Percentiles rank a stretch among this genome's conserved stretches.
Conservation (phyloP, 306 rosid species). For the Lotus japonicus region DNA sequence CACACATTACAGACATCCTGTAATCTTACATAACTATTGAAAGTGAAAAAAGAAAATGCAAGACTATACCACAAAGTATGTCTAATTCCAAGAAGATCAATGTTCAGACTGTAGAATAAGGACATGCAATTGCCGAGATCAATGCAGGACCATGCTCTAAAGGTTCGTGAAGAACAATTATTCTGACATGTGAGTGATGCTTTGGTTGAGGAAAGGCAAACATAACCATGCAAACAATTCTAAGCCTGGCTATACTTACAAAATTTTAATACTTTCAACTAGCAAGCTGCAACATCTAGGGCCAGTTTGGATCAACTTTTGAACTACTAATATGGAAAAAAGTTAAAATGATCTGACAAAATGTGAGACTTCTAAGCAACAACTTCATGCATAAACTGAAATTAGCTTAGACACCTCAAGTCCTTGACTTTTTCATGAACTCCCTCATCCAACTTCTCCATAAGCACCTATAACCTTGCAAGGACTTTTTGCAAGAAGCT, state of each 20-base stretch:
- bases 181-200: not conserved
- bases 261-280: not conserved
- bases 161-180: not conserved
- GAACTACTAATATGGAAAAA: too few species aligned
- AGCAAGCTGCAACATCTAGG: not conserved
- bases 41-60: not conserved
- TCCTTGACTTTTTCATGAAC: not conserved
- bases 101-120: not conserved
- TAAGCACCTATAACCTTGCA: not conserved
- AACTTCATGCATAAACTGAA: not conserved
- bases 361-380: not conserved
- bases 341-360: too few species aligned
- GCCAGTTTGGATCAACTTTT: not conserved
- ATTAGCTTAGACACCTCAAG: not conserved
- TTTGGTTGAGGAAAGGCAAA: not conserved
- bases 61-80: not conserved
- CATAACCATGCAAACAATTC: not conserved
- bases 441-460: not conserved
- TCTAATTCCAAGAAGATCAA: not conserved
- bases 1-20: not conserved
- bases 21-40: not conserved
- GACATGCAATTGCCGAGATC: not conserved
- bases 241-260: not conserved
- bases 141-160: not conserved
- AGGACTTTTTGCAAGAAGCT: not conserved